Evolutionary conservation across 441 rosid genomes (phyloP).

Genomic region (Croton laevigatus): DNA sequence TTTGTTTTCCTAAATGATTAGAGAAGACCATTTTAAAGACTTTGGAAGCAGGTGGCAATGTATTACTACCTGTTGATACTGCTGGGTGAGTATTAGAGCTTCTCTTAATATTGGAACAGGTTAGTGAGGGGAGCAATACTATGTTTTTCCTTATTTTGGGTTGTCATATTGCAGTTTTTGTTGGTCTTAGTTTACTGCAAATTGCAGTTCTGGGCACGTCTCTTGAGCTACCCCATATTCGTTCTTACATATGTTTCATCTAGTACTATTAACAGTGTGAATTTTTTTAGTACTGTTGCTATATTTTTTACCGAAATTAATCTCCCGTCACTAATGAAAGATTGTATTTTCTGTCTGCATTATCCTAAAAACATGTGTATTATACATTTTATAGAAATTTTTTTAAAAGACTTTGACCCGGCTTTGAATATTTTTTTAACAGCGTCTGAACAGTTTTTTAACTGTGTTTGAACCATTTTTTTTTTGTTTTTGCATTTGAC

Average conservation of each 20-base stretch:
- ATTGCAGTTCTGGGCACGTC: slow-evolving; percentile 66
- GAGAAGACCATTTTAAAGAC: slow-evolving; percentile 64
- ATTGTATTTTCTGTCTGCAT: no score
- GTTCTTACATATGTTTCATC: slow-evolving; percentile 86
- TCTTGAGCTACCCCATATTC: slow-evolving; percentile 72
- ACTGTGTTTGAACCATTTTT: no score
- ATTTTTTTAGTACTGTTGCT: no score
- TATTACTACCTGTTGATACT: slow-evolving; percentile 85
- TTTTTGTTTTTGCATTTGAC: no score
- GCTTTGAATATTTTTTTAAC: no score
- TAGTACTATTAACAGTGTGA: slow-evolving; percentile 91
- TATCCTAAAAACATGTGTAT: no score
- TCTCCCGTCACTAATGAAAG: no score
- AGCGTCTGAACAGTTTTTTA: no score
- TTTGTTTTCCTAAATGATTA: slow-evolving; percentile 19
- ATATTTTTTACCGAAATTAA: no score
- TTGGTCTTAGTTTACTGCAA: slow-evolving; percentile 29
- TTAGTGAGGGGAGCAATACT: slow-evolving; percentile 25
- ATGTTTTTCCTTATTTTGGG: slow-evolving; percentile 8
- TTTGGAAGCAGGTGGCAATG: slow-evolving; percentile 82
- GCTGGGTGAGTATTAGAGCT: slow-evolving; percentile 94
- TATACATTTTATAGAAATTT: no score
- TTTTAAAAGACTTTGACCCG: no score
- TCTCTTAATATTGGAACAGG: slow-evolving; percentile 86
- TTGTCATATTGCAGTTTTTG: slow-evolving; percentile 18